These are phyloP conservation scores for Naganishia kalamii DNA, from an alignment of 768 basidiomycete species.

Conservation along the genomic window DNA sequence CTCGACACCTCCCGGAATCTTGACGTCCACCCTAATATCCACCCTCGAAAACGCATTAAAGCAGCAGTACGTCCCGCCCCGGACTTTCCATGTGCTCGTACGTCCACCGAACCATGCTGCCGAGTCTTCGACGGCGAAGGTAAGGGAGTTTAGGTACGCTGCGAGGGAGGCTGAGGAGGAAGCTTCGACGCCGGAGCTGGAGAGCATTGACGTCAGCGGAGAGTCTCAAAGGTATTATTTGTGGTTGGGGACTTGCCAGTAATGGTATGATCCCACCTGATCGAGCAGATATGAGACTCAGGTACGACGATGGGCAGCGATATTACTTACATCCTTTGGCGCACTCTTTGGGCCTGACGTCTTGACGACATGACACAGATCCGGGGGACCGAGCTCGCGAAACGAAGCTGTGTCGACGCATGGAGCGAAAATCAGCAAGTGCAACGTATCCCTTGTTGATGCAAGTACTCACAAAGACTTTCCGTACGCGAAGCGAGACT, in stretches of 20 bases:
- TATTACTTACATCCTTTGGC: conserved; percentile 68
- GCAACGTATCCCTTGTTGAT: conserved; percentile 24
- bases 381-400: conserved; percentile 93
- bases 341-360: conserved; percentile 68
- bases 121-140: conserved; percentile 84
- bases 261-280: conserved; percentile 93
- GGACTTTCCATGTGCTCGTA: conserved; percentile 77
- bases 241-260: conserved; percentile 44
- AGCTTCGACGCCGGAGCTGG: conserved; percentile 92
- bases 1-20: conserved; percentile 93
- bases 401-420: conserved; percentile 64
- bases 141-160: conserved; percentile 97
- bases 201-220: background rate
- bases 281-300: background rate
- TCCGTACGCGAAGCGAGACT: conserved; percentile 83
- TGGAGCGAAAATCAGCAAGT: background rate
- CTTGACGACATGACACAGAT: conserved; percentile 92
- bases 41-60: conserved; percentile 98
- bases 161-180: conserved; percentile 96
- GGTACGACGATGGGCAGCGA: background rate
- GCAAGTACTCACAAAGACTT: conserved; percentile 63
- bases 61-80: conserved; percentile 89
- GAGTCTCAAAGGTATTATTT: background rate
- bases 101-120: conserved; percentile 82
- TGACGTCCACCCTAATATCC: conserved; percentile 93